Evolutionary conservation across 2,329 filamentous ascomycete species (phyloP).

Genomic region (Zasmidium cellare): DNA sequence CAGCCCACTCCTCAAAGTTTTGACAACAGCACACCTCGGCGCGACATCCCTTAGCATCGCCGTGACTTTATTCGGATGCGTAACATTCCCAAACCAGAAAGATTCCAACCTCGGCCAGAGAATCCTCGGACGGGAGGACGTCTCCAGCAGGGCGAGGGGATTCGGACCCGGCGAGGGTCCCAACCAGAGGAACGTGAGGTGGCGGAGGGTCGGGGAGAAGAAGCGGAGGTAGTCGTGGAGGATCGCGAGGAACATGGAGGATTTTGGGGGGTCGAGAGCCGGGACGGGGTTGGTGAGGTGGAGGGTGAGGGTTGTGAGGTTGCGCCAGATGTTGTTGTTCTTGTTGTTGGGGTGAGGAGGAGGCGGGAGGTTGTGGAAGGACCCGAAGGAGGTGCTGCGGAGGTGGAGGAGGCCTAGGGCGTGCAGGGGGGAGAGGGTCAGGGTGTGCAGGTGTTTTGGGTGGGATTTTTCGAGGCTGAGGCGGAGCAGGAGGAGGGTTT

Average conservation of each 20-base stretch:
- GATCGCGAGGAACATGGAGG: conserved; percentile 29
- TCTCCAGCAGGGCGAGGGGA: conserved; percentile 28
- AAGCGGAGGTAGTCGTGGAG: conserved; percentile 33
- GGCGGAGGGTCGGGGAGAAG: conserved; percentile 29
- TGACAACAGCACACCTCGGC: conserved; percentile 13
- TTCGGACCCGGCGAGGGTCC: conserved; percentile 29
- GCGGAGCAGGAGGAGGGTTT: conserved; percentile 28
- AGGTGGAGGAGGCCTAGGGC: conserved; percentile 35
- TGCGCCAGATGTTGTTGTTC: conserved; percentile 26
- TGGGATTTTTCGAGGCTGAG: conserved; percentile 26
- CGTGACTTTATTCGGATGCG: conserved; percentile 15
- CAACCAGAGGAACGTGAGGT: conserved; percentile 34
- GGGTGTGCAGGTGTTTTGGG: conserved; percentile 19
- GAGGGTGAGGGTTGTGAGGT: conserved; percentile 29
- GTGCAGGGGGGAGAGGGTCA: conserved; percentile 30
- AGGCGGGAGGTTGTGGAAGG: conserved; percentile 18
- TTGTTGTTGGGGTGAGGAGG: too few species aligned
- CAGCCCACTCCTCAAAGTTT: conserved; percentile 17
- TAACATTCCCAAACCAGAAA: conserved; percentile 28
- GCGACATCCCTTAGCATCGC: conserved; percentile 3
- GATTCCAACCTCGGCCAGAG: conserved; percentile 26
- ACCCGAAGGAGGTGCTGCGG: conserved; percentile 32
- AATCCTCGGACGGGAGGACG: conserved; percentile 12
- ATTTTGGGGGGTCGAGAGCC: background rate
- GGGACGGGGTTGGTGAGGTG: conserved; percentile 27